Conservation (phyloP, 179 eudicot genomes). For the Monotropa hypopitys region DNA sequence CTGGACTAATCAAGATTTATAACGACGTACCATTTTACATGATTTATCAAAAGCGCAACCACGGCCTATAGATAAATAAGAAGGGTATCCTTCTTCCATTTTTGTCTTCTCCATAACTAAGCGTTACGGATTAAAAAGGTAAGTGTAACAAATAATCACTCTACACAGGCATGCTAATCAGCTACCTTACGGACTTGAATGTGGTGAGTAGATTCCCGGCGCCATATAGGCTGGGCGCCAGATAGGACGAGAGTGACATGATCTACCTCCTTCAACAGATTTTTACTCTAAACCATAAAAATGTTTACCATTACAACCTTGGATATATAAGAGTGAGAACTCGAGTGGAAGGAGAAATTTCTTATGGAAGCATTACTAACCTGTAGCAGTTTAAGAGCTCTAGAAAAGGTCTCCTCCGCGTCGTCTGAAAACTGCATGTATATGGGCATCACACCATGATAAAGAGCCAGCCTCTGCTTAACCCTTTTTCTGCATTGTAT, state of each 20-base stretch:
- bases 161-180: conserved; percentile 13
- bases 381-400: conserved; percentile 62
- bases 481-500: conserved; percentile 56
- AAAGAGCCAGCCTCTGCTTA: conserved; percentile 71
- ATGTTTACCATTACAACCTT: neutral
- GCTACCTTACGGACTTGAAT: conserved; percentile 83
- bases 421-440: conserved; percentile 88
- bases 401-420: conserved; percentile 79
- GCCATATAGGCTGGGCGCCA: conserved; percentile 96
- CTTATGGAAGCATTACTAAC: conserved; percentile 27
- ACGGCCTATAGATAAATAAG: neutral
- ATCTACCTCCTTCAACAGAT: conserved; percentile 47
- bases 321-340: neutral
- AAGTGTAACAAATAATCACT: neutral
- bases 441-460: conserved; percentile 83
- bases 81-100: too few species aligned
- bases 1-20: neutral
- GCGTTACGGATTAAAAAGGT: neutral
- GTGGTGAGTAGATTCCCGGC: conserved; percentile 81
- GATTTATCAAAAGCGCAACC: neutral
- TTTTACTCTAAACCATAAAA: conserved; percentile 42
- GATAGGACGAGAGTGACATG: conserved; percentile 86
- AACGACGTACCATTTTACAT: neutral
- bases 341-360: neutral
- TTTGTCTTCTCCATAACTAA: neutral